Conservation (phyloP, 2,329 filamentous ascomycete species). For the Volutella citrinella region DNA sequence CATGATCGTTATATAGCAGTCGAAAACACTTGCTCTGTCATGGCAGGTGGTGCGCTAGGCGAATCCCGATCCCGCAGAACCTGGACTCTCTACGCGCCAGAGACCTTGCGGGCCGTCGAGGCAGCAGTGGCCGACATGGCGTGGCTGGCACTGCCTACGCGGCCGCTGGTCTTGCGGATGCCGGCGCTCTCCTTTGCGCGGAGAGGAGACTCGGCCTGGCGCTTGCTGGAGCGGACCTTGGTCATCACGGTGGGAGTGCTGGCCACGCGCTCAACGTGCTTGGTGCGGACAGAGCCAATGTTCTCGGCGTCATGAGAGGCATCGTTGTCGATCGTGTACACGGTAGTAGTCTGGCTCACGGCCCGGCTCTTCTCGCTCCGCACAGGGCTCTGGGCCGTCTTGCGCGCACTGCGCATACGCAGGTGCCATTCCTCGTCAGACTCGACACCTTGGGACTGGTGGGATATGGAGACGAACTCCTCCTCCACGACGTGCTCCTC, state of each 20-base stretch:
- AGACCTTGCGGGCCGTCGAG: constrained; percentile 53
- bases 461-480: constrained; percentile 58
- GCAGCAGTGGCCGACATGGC: constrained; percentile 40
- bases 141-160: constrained; percentile 56
- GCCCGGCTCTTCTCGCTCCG: constrained; percentile 64
- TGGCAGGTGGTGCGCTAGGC: constrained; percentile 12
- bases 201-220: constrained; percentile 48
- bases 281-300: constrained; percentile 57
- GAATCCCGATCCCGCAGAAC: constrained; percentile 16
- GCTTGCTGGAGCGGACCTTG: constrained; percentile 64
- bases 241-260: constrained; percentile 56
- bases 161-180: constrained; percentile 64
- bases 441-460: constrained; percentile 61
- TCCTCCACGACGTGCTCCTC: constrained; percentile 51
- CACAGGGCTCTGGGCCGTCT: constrained; percentile 60
- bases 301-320: constrained; percentile 71
- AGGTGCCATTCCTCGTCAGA: constrained; percentile 82
- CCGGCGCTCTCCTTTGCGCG: constrained; percentile 50
- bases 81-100: constrained; percentile 35
- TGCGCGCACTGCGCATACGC: constrained; percentile 67
- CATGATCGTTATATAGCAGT: constrained; percentile 39
- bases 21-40: neutral
- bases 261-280: constrained; percentile 54
- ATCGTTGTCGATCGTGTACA: constrained; percentile 63
- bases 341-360: constrained; percentile 72